Evolutionary conservation across 345 rosid species (phyloP).

Genomic region (Syzygium aqueum): DNA sequence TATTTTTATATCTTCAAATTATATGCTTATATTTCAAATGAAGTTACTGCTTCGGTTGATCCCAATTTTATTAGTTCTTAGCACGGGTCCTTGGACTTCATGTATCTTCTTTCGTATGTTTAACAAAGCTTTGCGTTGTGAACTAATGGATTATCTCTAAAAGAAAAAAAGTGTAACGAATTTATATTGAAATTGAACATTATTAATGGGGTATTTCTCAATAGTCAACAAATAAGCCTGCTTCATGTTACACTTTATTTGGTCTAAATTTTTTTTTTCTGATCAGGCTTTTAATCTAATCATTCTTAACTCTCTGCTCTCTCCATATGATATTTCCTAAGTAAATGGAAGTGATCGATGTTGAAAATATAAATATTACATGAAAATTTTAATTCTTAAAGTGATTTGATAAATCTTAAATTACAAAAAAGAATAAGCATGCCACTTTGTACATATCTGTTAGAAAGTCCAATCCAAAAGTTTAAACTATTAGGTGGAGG

Average conservation of each 20-base stretch:
- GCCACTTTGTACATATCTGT: background rate
- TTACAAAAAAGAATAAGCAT: too few relatives aligned
- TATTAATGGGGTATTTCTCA: background rate
- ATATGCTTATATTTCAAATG: background rate
- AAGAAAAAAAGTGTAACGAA: background rate
- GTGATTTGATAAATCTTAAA: background rate
- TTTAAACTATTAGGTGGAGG: too few relatives aligned
- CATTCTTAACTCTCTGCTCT: background rate
- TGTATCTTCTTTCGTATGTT: too few relatives aligned
- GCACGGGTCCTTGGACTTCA: background rate
- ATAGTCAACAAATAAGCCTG: background rate
- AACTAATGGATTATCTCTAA: background rate
- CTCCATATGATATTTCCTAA: background rate
- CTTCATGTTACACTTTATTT: background rate
- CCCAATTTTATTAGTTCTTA: background rate
- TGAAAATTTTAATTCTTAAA: background rate
- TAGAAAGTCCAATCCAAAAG: too few relatives aligned
- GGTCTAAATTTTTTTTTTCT: background rate
- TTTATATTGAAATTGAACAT: background rate
- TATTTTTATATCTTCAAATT: background rate
- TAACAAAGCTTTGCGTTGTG: background rate
- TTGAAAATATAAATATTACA: background rate
- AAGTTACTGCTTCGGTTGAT: background rate
- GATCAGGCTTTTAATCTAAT: background rate
- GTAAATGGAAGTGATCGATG: background rate